Evolutionary conservation across 495 filamentous ascomycete species (phyloP).

Genomic region (Aspergillus campestris): DNA sequence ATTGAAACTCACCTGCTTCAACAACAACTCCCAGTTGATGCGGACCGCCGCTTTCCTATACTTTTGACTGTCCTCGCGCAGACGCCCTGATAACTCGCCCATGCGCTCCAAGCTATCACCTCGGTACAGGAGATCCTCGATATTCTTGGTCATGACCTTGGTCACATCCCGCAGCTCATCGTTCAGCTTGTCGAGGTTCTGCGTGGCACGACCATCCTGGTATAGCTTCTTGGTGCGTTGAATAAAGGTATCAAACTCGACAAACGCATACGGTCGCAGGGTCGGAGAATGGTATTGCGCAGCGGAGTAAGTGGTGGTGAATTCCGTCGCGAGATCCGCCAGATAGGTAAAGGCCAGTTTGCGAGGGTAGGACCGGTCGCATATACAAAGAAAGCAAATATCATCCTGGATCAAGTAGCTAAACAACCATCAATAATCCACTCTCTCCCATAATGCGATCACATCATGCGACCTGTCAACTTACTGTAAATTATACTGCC

Average conservation of each 20-base stretch:
- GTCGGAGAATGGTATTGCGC: slow-evolving; percentile 62
- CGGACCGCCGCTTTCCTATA: slow-evolving; percentile 86
- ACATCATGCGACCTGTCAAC: slow-evolving; percentile 17
- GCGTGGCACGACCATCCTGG: slow-evolving; percentile 79
- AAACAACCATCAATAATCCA: slow-evolving; percentile 4
- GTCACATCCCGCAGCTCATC: slow-evolving; percentile 96
- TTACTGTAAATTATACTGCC: slow-evolving; percentile 80
- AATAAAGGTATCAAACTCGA: slow-evolving; percentile 98
- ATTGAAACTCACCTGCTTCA: slow-evolving; percentile 67
- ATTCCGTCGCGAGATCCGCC: slow-evolving; percentile 81
- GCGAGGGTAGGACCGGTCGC: slow-evolving; percentile 87
- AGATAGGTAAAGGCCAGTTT: slow-evolving; percentile 99
- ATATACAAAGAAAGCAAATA: slow-evolving; percentile 86
- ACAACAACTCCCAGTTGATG: slow-evolving; percentile 95
- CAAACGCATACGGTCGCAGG: slow-evolving; percentile 88
- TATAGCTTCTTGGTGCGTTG: slow-evolving; percentile 87
- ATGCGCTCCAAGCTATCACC: slow-evolving; percentile 94
- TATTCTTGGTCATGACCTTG: slow-evolving; percentile 99
- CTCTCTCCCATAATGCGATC: slow-evolving; percentile 1
- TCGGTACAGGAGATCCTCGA: slow-evolving; percentile 92
- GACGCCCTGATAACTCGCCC: slow-evolving; percentile 81
- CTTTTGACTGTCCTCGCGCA: slow-evolving; percentile 89
- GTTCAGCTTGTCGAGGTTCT: slow-evolving; percentile 82
- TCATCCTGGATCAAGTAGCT: slow-evolving; percentile 80
- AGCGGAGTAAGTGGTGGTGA: slow-evolving; percentile 72